These are phyloP conservation scores for Atalantia buxifolia DNA, from an alignment of 345 rosid genomes.

Conservation along the genomic window DNA sequence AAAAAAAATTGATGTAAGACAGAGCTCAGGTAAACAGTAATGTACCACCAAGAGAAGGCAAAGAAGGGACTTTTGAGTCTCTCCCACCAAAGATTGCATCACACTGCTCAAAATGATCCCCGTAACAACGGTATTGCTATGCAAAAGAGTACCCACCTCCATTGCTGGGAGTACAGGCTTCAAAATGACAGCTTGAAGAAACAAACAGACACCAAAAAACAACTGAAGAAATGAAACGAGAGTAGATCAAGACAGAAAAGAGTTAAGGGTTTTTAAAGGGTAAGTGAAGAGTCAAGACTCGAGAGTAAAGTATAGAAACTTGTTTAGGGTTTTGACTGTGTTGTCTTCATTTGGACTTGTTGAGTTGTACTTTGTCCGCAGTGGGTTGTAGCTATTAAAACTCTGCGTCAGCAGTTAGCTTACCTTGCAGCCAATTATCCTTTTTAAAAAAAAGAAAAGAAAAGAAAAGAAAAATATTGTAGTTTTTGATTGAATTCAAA, in stretches of 20 bases:
- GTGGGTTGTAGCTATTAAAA: not conserved
- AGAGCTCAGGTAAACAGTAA: not conserved
- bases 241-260: not conserved
- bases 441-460: too few species aligned
- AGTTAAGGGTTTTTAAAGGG: not conserved
- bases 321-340: not conserved
- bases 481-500: not conserved
- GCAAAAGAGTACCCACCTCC: not conserved
- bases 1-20: not conserved
- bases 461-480: too few species aligned
- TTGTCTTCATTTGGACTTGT: not conserved
- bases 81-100: not conserved
- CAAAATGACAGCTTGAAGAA: not conserved
- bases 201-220: not conserved
- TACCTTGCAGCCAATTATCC: not conserved
- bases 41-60: constrained; percentile 9
- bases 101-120: not conserved
- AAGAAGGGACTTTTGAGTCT: constrained; percentile 1
- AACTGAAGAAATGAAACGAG: not conserved
- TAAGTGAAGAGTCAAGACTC: not conserved
- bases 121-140: not conserved
- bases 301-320: not conserved
- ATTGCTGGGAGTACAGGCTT: not conserved
- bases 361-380: not conserved
- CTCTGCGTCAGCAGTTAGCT: not conserved